phyloP scores from a whole-genome alignment of 2,329 filamentous ascomycete genomes.

The Ramularia collo-cygni region DNA sequence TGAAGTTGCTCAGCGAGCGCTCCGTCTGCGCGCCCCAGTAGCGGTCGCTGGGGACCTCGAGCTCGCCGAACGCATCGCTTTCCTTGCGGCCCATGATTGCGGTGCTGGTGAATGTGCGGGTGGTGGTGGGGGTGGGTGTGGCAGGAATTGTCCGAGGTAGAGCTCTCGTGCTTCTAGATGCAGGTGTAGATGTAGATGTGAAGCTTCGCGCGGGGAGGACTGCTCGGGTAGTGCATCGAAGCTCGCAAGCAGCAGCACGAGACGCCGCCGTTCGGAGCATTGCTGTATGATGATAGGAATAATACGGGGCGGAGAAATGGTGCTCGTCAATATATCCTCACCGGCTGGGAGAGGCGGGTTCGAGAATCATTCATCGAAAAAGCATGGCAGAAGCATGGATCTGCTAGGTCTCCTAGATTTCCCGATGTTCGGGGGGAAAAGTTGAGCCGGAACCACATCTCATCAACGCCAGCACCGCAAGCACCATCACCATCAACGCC shows the following conservation, averaged over 20 bases:
- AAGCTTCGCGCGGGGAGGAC: conserved; percentile 14
- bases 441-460: no score
- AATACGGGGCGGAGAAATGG: no score
- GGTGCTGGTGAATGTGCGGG: conserved; percentile 27
- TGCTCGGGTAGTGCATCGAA: conserved; percentile 6
- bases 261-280: conserved; percentile 17
- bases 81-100: conserved; percentile 57
- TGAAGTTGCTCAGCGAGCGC: conserved; percentile 94
- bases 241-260: conserved; percentile 9
- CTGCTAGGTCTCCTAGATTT: no score
- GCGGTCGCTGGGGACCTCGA: conserved; percentile 84
- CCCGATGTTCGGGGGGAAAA: no score
- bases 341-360: no score
- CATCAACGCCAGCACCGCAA: no score
- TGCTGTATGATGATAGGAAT: conserved; percentile 2
- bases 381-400: no score
- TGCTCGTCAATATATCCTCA: neutral
- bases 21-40: conserved; percentile 99
- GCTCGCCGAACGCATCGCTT: conserved; percentile 95
- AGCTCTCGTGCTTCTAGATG: conserved; percentile 3
- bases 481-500: no score
- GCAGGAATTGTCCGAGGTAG: conserved; percentile 1
- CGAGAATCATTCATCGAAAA: no score
- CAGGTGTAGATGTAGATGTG: conserved; percentile 4
- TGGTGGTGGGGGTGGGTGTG: conserved; percentile 5